These are phyloP conservation scores for Agaricales sp. DNA, from an alignment of 1,284 basidiomycete genomes.

Conservation along the genomic window DNA sequence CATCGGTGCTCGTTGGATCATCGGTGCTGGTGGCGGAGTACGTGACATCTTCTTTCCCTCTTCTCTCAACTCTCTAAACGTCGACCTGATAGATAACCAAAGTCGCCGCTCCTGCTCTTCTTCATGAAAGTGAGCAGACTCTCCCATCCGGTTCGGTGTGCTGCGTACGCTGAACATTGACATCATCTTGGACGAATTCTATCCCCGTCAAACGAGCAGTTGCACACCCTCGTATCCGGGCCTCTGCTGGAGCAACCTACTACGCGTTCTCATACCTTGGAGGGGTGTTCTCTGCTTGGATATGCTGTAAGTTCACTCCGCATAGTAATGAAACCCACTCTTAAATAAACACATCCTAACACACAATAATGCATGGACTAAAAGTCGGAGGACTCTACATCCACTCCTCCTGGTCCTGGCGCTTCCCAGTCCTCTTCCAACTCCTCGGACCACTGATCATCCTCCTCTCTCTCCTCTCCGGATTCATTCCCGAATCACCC, in stretches of 20 bases:
- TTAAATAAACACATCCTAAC: neutral
- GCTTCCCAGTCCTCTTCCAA: constrained; percentile 7
- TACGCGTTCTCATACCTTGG: constrained; percentile 1
- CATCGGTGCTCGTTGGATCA: neutral
- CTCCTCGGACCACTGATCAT: constrained; percentile 6
- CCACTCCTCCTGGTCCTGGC: constrained; percentile 8
- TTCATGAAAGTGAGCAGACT: neutral
- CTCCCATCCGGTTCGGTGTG: no score
- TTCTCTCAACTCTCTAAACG: no score
- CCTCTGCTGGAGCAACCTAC: neutral
- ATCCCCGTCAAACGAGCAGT: neutral
- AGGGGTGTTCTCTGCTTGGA: neutral
- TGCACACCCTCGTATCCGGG: neutral
- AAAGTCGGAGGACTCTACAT: constrained; percentile 6
- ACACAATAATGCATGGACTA: no score
- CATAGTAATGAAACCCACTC: neutral
- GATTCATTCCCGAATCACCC: constrained; percentile 11
- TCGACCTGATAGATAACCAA: neutral
- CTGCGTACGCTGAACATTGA: no score
- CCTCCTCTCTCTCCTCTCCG: constrained; percentile 5
- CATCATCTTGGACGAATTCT: no score
- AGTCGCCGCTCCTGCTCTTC: neutral
- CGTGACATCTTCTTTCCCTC: neutral
- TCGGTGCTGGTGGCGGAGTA: neutral
- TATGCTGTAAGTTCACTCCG: neutral